Evolutionary conservation across 129 eudicot genomes (phyloP).

Genomic region (Saussurea involucrata): DNA sequence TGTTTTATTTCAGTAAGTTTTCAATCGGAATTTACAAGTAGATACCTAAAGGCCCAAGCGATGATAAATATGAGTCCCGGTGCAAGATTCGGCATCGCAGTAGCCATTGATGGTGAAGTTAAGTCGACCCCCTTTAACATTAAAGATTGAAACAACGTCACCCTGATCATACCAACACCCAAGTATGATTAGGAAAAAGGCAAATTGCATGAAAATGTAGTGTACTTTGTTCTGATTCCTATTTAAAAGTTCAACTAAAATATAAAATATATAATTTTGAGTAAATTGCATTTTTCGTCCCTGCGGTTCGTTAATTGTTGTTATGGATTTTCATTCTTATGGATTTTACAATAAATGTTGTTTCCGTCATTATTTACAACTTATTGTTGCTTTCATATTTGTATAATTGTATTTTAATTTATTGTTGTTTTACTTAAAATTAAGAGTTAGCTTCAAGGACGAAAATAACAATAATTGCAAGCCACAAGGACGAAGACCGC

Average conservation of each 20-base stretch:
- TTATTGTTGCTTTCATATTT: no score
- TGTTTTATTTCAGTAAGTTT: neutral
- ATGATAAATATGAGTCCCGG: conserved; percentile 68
- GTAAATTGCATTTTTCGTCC: neutral
- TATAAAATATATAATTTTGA: neutral
- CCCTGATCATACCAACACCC: conserved; percentile 32
- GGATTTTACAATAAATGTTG: no score
- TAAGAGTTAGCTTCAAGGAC: no score
- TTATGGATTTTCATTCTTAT: neutral
- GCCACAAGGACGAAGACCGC: no score
- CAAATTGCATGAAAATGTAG: neutral
- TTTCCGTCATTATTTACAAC: no score
- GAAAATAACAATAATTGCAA: no score
- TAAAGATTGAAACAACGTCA: conserved; percentile 59
- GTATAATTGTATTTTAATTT: no score
- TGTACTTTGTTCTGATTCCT: neutral
- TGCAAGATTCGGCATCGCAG: conserved; percentile 85
- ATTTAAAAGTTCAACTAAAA: neutral
- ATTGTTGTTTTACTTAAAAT: no score
- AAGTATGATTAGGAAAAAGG: neutral
- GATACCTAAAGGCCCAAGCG: conserved; percentile 60
- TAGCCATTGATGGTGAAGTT: conserved; percentile 71
- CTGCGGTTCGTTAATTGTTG: neutral
- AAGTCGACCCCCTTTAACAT: conserved; percentile 45
- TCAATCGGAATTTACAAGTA: neutral